Base-by-base conservation (phyloP, 2,329 filamentous ascomycete genomes). In the Alternaria arborescens region DNA sequence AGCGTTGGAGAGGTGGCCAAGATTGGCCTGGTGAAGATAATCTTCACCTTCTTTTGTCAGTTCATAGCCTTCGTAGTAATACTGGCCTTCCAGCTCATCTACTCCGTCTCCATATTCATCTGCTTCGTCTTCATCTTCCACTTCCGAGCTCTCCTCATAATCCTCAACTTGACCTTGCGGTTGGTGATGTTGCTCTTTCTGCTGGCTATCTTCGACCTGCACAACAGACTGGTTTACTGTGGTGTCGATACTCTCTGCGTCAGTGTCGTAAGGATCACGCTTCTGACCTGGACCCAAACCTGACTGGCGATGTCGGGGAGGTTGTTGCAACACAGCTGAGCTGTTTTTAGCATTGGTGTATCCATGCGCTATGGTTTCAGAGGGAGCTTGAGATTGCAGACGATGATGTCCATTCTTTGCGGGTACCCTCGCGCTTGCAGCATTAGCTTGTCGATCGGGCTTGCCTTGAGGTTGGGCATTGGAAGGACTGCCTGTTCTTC, bases 191-290 rank as follows among this genome's bases (percentile, higher is more conserved):
- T 54, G 51, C 8, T 62, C 43, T 32, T 28, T 42, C 30, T 52
- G 18, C 41, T 72, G 69, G 44, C 48, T 65, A 32, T 71, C 55
- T 22, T 70, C 65, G 14, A 65, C 59, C 4, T 71, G 62, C 5
- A 72, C 30, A 11, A 66, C 42, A 28, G 72, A 75, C 5, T 52
- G 61, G 24, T 72, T 65, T 1, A 72, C 62, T 24, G 76, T 79
- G 5, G 73, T 77, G 46, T 78, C 78, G 28, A 79, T 66, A 52
- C 74, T 77, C 41, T 73, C 77, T 26, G 72, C 73, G 60, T 81
- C 78, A 59, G 79, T 81, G 50, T 75, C 78, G 48, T 74, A 80
- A 0, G 42, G 51, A 61, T 75, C 71, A 58, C 59, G 60, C 51
- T 65, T 68, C 20, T 60, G 38, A 28, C 47, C 43, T n/a, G 48